These are phyloP conservation scores for Naegleria lovaniensis DNA, from an alignment of 208 protist genomes.

Conservation along the genomic window DNA sequence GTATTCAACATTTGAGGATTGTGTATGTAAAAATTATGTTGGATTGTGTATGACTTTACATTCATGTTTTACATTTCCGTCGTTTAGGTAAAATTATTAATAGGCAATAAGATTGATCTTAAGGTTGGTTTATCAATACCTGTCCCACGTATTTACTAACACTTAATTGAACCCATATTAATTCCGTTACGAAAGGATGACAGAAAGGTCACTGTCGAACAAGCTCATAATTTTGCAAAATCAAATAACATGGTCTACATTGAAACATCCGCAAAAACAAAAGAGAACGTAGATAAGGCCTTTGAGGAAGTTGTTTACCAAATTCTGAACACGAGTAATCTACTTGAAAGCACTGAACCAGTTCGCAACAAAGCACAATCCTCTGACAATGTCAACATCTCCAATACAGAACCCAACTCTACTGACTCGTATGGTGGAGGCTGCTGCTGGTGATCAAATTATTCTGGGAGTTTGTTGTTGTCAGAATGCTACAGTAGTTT, in stretches of 20 bases:
- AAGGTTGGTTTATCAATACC: constrained; percentile 22
- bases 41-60: constrained; percentile 35
- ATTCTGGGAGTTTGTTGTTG: too few species aligned
- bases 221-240: constrained; percentile 32
- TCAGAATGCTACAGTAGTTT: too few species aligned
- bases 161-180: not conserved
- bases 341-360: not conserved
- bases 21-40: constrained; percentile 9
- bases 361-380: not conserved
- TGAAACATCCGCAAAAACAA: constrained; percentile 80
- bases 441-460: not conserved
- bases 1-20: constrained; percentile 56
- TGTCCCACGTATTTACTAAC: not conserved
- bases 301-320: constrained; percentile 67
- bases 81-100: constrained; percentile 50
- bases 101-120: constrained; percentile 73
- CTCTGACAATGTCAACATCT: not conserved
- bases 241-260: constrained; percentile 75
- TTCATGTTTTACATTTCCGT: too few species aligned
- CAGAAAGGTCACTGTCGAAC: not conserved
- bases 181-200: not conserved
- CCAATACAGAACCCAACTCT: not conserved
- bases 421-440: not conserved
- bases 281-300: constrained; percentile 75
- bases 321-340: constrained; percentile 52